Base-by-base conservation (phyloP, 2,329 filamentous ascomycete genomes). In the Aureobasidium zeae region DNA sequence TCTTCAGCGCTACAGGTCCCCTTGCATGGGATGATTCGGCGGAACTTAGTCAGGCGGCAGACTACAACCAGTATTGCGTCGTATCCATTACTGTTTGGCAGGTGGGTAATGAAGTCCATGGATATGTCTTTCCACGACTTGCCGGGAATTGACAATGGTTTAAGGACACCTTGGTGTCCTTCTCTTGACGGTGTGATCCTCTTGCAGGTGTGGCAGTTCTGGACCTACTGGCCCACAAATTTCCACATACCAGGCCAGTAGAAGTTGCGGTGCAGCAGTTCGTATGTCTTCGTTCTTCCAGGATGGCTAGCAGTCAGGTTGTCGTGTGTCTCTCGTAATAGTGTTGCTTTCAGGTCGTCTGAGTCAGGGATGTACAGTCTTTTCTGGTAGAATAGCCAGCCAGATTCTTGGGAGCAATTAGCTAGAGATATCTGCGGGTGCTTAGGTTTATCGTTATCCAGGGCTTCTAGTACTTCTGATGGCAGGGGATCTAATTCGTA, bases 111-210 rank as follows among this genome's bases (percentile, higher is more conserved):
- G 7, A 35, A 35, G n/a, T 35, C 33, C 13, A 35, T 35, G 5
- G n/a, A 35, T 15, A 35, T 6, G 19, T 35, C 8, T 35, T 35
- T 4, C 33, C 24, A 35, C n/a, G 33, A 8, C 15, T 35, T 35
- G 5, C 33, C 24, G 24, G 17, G 33, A 8, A 35, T 35, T 12
- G 16, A 8, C 16, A 35, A 9, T 34, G n/a, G 34, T 26, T 37
- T 37, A 21, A 37, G 34, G 21, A 37, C 21, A 20, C 34, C 22
- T 37, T 37, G 26, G 21, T 37, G 26, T 5, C 34, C 34, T 37
- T 37, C 21, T 37, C 34, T 37, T 13, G 16, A 37, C 12, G 13
- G 34, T 26, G 8, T 37, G 16, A 37, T 37, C 13, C 34, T 37
- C 13, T 37, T 15, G 26, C 19, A 37, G 13, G 34, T 37, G 4